phyloP scores from a whole-genome alignment of 108 stramenopile species.

The Mediolabrus comicus region DNA sequence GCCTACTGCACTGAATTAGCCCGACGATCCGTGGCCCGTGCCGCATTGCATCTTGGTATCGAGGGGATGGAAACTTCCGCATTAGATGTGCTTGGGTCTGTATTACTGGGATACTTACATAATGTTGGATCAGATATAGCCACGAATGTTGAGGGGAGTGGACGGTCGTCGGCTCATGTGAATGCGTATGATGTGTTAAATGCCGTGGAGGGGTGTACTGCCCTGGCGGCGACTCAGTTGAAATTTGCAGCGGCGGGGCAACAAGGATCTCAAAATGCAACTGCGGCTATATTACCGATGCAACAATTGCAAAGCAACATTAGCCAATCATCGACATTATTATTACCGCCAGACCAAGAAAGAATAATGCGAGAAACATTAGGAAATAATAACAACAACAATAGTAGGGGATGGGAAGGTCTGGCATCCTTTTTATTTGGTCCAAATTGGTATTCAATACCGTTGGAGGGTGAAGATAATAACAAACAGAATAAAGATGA shows the following conservation, averaged over 20 bases:
- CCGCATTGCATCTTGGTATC: conserved; percentile 81
- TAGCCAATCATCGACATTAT: no score
- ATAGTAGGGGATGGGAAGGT: conserved; percentile 76
- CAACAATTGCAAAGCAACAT: not conserved
- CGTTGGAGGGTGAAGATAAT: conserved; percentile 23
- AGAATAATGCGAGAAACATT: not conserved
- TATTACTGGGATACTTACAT: conserved; percentile 61
- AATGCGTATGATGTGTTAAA: conserved; percentile 79
- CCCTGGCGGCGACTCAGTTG: conserved; percentile 52
- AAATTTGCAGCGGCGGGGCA: conserved; percentile 4
- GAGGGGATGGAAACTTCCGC: conserved; percentile 68
- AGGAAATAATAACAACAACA: no score
- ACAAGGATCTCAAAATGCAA: conserved; percentile 2
- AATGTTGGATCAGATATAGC: conserved; percentile 59
- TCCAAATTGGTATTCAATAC: conserved; percentile 62
- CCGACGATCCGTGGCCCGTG: conserved; percentile 71
- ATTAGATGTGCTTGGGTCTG: conserved; percentile 67
- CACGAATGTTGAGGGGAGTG: conserved; percentile 65
- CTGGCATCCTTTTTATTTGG: conserved; percentile 82
- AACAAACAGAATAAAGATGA: conserved; percentile 12
- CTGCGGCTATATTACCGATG: not conserved
- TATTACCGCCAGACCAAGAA: not conserved
- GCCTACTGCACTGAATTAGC: conserved; percentile 64
- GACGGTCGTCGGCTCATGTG: conserved; percentile 71
- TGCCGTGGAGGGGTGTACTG: conserved; percentile 64